Conservation (phyloP, 2,329 filamentous ascomycete genomes). For the Calonectria leucothoes region DNA sequence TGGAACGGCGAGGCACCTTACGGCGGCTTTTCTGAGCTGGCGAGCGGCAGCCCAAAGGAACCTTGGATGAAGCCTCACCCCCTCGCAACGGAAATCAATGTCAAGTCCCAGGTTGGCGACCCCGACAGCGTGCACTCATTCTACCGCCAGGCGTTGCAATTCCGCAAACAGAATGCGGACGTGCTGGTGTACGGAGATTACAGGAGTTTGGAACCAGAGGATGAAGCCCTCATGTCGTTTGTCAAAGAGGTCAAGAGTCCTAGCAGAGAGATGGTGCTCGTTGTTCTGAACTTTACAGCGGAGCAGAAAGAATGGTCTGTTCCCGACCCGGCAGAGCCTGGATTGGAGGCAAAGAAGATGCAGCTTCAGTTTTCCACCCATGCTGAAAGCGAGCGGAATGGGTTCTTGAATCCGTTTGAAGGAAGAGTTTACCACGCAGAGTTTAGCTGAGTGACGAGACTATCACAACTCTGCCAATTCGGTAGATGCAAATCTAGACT, state of each 20-base stretch:
- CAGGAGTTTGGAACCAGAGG: constrained; percentile 33
- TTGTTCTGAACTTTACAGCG: constrained; percentile 48
- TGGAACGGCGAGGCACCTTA: constrained; percentile 66
- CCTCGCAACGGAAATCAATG: constrained; percentile 60
- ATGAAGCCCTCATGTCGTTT: constrained; percentile 43
- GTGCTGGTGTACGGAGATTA: constrained; percentile 50
- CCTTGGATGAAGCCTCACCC: constrained; percentile 49
- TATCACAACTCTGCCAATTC: too few relatives aligned
- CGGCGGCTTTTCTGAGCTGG: constrained; percentile 48
- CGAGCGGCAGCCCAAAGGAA: constrained; percentile 35
- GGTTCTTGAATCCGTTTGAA: neutral
- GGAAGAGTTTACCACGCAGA: neutral
- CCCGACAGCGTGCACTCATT: constrained; percentile 48
- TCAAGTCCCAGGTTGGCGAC: constrained; percentile 61
- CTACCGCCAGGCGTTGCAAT: constrained; percentile 44
- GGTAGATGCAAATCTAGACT: too few relatives aligned
- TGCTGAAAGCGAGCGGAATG: neutral
- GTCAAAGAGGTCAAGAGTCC: constrained; percentile 40
- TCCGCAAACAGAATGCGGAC: constrained; percentile 46
- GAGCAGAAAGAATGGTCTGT: constrained; percentile 40
- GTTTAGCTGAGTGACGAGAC: too few relatives aligned
- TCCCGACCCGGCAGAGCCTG: constrained; percentile 31
- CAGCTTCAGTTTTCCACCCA: neutral
- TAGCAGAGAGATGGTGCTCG: constrained; percentile 36
- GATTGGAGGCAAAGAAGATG: constrained; percentile 14